Evolutionary conservation across 148 eudicot genomes (phyloP), one percentile per base, ranked within the genome.

Genomic region (Nyssa sinensis): DNA sequence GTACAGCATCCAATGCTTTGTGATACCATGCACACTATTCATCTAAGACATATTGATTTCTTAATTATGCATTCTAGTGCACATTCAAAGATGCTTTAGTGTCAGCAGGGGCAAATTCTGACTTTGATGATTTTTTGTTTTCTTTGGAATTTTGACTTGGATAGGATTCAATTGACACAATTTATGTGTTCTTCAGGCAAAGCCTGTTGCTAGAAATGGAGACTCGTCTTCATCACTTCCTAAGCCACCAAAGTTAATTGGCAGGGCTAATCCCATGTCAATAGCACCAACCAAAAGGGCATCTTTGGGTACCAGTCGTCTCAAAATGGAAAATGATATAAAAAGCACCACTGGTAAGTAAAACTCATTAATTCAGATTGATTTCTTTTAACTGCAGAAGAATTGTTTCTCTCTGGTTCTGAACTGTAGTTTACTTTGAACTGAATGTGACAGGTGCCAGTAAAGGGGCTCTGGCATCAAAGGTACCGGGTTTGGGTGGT

Each of bases 201-300:
- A 84, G 88, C 83, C 89, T 78, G 73, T 34, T 81, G 79, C 73
- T 49, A 83, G 73, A 77, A 80, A 35, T 64, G 82, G 79, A 75
- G 85, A 82, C 39, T 73, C 80, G 49, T 78, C 53, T 69, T 66
- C 86, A 74, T 35, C 78, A 49, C 69, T 80, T 75, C 81, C 79
- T 32, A 88, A 77, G 81, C 78, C 79, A 74, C 84, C 84, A 55
- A 85, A 82, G 55, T 75, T 78, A 34, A 77, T 78, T 34, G 79
- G 67, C 44, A 83, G 79, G 71, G 64, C 83, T 41, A 80, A 76
- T 33, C 66, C 80, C 30, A 67, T 47, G 27, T 76, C 81, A 32
- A 47, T 85, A 33, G 66, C 82, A 67, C 64, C 87, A 78, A 71
- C 37, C 65, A 90, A 87, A 83, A 87, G 88, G 57, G 85, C 84